Evolutionary conservation across 176 grass and related monocot genomes (phyloP), one percentile per base, ranked within the genome.

Genomic region (Dactylis glomerata): DNA sequence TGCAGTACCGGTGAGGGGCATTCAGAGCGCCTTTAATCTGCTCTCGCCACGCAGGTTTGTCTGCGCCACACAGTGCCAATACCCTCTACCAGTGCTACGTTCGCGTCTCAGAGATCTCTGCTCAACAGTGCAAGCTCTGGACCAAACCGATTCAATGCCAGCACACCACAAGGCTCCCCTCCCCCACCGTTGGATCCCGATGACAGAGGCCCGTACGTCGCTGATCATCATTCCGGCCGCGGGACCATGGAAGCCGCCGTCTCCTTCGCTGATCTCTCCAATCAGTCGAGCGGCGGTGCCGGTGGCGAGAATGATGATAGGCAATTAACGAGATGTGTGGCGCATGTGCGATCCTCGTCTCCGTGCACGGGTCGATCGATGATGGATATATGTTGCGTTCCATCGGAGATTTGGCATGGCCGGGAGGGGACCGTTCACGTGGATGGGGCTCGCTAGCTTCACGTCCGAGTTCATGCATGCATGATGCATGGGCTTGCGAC

Each of bases 11-110:
- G 70, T 30, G 83, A 68, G 28, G 27, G 20, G 55, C 68, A 74
- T 85, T 91, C 19, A 85, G 58, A 22, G 73, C 10, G 76, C 15
- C 56, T 75, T 68, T 75, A 68, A 68, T 68, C 65, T 38, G 22
- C 15, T 9, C 4, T 77, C 10, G 86, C 79, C 42, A 58, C 32
- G 41, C 64, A 37, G 75, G 52, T 15, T 33, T 16, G 42, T 28
- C 42, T 41, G 31, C 61, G 50, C 64, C 62, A 31, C 28, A 71
- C 28, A 30, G 40, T 38, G 49, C 24, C 38, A 68, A 26, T 37
- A 10, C 42, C 10, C 42, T 7, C 9, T 13, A 45, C 42, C 13
- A 11, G 5, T 34, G 17, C 55, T 15, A 75, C 57, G 42, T 62
- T 30, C 15, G 26, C 26, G 58, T 14, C 57, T 58, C 75, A 11